Conservation (phyloP, 2,329 filamentous ascomycete species). For the Pestalotiopsis fici region DNA sequence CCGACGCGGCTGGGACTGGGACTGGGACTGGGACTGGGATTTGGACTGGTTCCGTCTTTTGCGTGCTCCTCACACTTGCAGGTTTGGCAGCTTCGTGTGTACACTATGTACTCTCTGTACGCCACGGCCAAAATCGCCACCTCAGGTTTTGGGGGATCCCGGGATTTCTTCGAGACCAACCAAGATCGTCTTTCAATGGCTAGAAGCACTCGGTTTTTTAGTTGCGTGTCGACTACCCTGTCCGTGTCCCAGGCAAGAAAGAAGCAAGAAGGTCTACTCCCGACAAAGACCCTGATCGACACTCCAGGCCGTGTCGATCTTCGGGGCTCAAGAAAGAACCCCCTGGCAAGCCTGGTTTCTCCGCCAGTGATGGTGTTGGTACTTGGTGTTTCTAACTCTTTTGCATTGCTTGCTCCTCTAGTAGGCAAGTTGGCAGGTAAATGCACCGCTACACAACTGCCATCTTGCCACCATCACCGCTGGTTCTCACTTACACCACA, state of each 20-base stretch:
- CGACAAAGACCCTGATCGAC: constrained; percentile 1
- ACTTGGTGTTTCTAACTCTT: neutral
- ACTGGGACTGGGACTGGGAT: neutral
- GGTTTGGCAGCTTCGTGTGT: neutral
- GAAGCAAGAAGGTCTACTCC: neutral
- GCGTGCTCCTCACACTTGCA: neutral
- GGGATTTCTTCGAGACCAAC: neutral
- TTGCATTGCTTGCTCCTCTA: too few species aligned
- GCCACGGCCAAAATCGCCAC: neutral
- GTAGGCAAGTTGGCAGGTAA: too few species aligned
- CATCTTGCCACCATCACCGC: neutral
- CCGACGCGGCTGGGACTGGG: neutral
- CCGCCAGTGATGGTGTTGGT: neutral
- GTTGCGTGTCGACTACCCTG: neutral
- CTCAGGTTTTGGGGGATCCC: neutral
- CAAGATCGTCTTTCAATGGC: neutral
- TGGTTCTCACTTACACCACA: neutral
- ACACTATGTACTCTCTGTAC: neutral
- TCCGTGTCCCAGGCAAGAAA: neutral
- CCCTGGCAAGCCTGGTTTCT: neutral
- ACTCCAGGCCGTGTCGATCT: neutral
- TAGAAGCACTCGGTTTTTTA: too few species aligned
- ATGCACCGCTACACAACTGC: neutral
- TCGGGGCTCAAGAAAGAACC: neutral
- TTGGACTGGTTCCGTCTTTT: neutral